These are phyloP conservation scores for Solanum aculeatissimum DNA, from an alignment of 305 asterid genomes.

Conservation along the genomic window DNA sequence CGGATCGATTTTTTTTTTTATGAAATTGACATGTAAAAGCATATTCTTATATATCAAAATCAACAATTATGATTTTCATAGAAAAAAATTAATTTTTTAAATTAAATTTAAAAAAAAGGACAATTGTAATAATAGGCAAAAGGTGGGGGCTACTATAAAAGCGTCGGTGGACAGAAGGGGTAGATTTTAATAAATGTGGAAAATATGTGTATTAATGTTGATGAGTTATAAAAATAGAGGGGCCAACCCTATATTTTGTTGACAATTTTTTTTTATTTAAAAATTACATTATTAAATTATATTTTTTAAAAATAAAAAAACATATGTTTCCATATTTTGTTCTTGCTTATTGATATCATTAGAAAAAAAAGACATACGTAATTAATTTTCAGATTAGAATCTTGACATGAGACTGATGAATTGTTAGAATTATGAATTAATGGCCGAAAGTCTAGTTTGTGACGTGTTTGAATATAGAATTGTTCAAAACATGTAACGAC, in stretches of 20 bases:
- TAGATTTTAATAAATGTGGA: background rate
- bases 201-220: background rate
- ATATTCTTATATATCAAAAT: background rate
- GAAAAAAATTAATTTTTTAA: background rate
- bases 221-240: background rate
- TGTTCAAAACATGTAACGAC: background rate
- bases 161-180: background rate
- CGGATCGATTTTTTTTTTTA: too few relatives aligned
- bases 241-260: background rate
- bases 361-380: background rate
- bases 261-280: background rate
- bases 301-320: too few relatives aligned
- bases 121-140: background rate
- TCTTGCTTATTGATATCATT: background rate
- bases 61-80: background rate
- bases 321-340: background rate
- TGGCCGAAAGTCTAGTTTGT: background rate
- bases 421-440: background rate
- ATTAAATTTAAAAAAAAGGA: background rate
- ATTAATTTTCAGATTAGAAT: background rate
- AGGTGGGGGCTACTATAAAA: background rate
- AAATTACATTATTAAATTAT: too few relatives aligned
- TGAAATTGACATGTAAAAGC: background rate
- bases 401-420: background rate
- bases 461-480: background rate